phyloP scores from a whole-genome alignment of 1,284 basidiomycete genomes.

The Apiotrichum montevideense region DNA sequence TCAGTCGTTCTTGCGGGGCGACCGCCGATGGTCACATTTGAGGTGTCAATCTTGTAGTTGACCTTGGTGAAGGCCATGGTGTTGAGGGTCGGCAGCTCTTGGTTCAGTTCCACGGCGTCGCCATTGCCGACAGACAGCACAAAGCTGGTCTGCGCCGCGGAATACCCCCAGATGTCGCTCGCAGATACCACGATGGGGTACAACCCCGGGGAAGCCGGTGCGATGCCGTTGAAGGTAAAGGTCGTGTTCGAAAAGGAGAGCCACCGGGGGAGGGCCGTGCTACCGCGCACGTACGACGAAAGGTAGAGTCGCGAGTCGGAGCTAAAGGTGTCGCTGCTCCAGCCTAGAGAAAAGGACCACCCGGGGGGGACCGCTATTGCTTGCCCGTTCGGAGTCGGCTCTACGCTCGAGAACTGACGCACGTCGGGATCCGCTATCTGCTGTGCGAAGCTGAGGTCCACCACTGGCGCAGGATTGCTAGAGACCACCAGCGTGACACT shows the following conservation, averaged over 20 bases:
- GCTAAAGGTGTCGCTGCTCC: conserved; percentile 45
- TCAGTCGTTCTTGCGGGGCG: conserved; percentile 25
- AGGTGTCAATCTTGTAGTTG: conserved; percentile 29
- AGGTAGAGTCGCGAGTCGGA: conserved; percentile 36
- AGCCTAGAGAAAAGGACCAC: conserved; percentile 55
- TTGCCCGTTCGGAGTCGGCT: conserved; percentile 32
- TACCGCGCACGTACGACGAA: conserved; percentile 44
- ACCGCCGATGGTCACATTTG: conserved; percentile 31
- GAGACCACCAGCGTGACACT: conserved; percentile 46
- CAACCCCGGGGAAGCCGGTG: conserved; percentile 43
- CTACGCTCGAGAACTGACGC: conserved; percentile 38
- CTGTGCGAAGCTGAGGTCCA: conserved; percentile 38
- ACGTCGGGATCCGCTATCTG: conserved; percentile 41
- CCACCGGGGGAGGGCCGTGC: conserved; percentile 49
- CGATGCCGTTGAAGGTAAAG: conserved; percentile 52
- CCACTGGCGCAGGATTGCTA: conserved; percentile 36
- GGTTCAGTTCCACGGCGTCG: conserved; percentile 27
- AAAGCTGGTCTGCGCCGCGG: conserved; percentile 45
- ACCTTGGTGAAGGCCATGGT: conserved; percentile 31
- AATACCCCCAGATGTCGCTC: conserved; percentile 46
- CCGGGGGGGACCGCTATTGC: conserved; percentile 46
- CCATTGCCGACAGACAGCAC: conserved; percentile 43
- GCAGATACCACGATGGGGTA: conserved; percentile 44
- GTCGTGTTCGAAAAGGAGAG: conserved; percentile 51
- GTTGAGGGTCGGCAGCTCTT: conserved; percentile 15